Percentiles rank a stretch among this genome's conserved stretches.
Conservation (phyloP, 257 asterid genomes). For the Scutellaria barbata region DNA sequence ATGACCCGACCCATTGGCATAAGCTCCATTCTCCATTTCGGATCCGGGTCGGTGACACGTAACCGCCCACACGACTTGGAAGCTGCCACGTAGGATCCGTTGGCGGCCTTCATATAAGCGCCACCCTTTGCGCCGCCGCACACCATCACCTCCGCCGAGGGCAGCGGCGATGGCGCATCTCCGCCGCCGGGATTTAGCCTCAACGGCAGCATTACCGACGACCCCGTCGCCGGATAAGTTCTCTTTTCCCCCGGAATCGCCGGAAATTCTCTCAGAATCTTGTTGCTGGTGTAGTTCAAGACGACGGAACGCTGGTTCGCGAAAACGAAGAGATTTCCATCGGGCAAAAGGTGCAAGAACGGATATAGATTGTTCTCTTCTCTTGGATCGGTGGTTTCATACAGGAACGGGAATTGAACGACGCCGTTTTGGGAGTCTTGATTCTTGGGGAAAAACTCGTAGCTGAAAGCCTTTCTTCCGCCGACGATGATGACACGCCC, state of each 20-base stretch:
- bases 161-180: slow-evolving; percentile 3
- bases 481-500: slow-evolving; percentile 80
- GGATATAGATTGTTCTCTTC: slow-evolving; percentile 94
- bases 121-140: slow-evolving; percentile 94
- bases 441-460: slow-evolving; percentile 75
- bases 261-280: slow-evolving; percentile 61
- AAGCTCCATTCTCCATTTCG: slow-evolving; percentile 71
- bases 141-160: slow-evolving; percentile 67
- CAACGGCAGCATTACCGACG: slow-evolving; percentile 82
- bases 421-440: neutral
- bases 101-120: slow-evolving; percentile 48
- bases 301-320: slow-evolving; percentile 66
- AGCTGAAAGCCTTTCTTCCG: slow-evolving; percentile 72
- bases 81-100: slow-evolving; percentile 49
- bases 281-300: slow-evolving; percentile 55
- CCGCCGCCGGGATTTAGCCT: slow-evolving; percentile 36
- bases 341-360: slow-evolving; percentile 73
- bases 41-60: slow-evolving; percentile 60
- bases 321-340: slow-evolving; percentile 77
- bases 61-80: slow-evolving; percentile 71
- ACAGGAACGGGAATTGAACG: slow-evolving; percentile 53
- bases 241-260: slow-evolving; percentile 75
- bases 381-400: slow-evolving; percentile 62
- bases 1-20: slow-evolving; percentile 89
- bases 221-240: slow-evolving; percentile 80